Evolutionary conservation across 106 monocot species (phyloP).

Genomic region (Xerophyta viscosa): DNA sequence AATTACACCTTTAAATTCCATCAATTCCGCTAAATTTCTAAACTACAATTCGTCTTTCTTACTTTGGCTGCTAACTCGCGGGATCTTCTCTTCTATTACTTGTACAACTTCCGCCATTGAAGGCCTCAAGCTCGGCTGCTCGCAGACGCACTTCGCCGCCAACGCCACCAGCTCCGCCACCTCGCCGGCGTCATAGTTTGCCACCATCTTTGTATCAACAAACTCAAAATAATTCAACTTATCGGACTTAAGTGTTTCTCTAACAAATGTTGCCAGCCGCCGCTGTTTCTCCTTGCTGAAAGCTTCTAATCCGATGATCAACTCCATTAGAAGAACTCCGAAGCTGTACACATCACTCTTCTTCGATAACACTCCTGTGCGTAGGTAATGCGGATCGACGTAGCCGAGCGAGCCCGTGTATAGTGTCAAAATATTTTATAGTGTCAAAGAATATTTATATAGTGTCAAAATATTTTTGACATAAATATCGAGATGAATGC

Average conservation of each 20-base stretch:
- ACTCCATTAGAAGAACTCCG: slow-evolving; percentile 59
- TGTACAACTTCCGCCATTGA: slow-evolving; percentile 62
- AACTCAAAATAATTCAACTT: slow-evolving; percentile 1
- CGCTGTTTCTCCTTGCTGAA: slow-evolving; percentile 19
- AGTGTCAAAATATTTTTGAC: no score
- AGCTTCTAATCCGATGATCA: slow-evolving; percentile 41
- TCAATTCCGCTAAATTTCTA: no score
- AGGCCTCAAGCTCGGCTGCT: slow-evolving; percentile 62
- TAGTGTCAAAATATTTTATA: no score
- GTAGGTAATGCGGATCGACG: slow-evolving; percentile 24
- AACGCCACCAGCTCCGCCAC: slow-evolving; percentile 32
- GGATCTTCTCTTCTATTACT: slow-evolving; percentile 34
- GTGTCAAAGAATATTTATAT: no score
- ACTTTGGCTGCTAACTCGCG: no score
- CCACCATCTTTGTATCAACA: slow-evolving; percentile 44
- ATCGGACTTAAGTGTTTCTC: slow-evolving; percentile 2
- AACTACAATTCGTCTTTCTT: no score
- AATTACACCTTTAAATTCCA: no score
- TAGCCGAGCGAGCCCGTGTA: slow-evolving; percentile 33
- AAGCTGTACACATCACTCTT: slow-evolving; percentile 81
- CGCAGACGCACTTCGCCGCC: slow-evolving; percentile 45
- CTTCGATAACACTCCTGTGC: slow-evolving; percentile 35
- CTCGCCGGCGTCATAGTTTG: slow-evolving; percentile 40
- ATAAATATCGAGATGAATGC: no score
- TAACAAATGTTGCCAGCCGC: slow-evolving; percentile 15